A percentile compares a stretch with the other conserved stretches of the same genome.
phyloP scores from a whole-genome alignment of 2,329 filamentous ascomycete genomes.

The Fusarium liriodendri region DNA sequence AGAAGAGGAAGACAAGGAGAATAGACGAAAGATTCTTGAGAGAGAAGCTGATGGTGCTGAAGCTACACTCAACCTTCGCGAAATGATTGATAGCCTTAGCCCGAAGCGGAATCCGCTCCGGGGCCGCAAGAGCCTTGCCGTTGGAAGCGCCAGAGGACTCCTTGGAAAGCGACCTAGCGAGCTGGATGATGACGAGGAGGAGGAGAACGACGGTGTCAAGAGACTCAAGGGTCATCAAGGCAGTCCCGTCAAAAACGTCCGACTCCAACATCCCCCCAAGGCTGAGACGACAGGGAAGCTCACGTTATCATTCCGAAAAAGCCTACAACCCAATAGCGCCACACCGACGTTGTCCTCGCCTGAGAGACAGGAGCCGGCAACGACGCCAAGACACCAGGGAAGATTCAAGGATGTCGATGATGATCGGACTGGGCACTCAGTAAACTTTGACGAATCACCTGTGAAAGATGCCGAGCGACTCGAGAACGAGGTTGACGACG shows the following conservation, averaged over 20 bases:
- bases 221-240: slow-evolving; percentile 77
- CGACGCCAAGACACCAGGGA: slow-evolving; percentile 67
- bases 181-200: slow-evolving; percentile 71
- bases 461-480: slow-evolving; percentile 55
- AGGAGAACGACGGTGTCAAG: slow-evolving; percentile 72
- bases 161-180: slow-evolving; percentile 80
- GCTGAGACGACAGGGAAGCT: slow-evolving; percentile 73
- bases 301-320: slow-evolving; percentile 61
- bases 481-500: slow-evolving; percentile 61
- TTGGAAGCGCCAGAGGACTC: slow-evolving; percentile 78
- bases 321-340: slow-evolving; percentile 58
- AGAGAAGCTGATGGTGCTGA: slow-evolving; percentile 62
- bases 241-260: slow-evolving; percentile 82
- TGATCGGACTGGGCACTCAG: slow-evolving; percentile 57
- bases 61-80: slow-evolving; percentile 74
- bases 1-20: slow-evolving; percentile 71
- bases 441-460: slow-evolving; percentile 57
- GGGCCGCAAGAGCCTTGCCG: slow-evolving; percentile 80
- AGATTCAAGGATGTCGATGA: slow-evolving; percentile 67
- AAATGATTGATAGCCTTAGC: slow-evolving; percentile 82
- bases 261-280: slow-evolving; percentile 75
- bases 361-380: slow-evolving; percentile 54
- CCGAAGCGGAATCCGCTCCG: slow-evolving; percentile 77
- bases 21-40: slow-evolving; percentile 65
- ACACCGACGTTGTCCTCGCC: slow-evolving; percentile 61